Percentiles rank a stretch among this genome's conserved stretches.
Conservation (phyloP, 2,329 filamentous ascomycete species). For the Fusarium sp. region DNA sequence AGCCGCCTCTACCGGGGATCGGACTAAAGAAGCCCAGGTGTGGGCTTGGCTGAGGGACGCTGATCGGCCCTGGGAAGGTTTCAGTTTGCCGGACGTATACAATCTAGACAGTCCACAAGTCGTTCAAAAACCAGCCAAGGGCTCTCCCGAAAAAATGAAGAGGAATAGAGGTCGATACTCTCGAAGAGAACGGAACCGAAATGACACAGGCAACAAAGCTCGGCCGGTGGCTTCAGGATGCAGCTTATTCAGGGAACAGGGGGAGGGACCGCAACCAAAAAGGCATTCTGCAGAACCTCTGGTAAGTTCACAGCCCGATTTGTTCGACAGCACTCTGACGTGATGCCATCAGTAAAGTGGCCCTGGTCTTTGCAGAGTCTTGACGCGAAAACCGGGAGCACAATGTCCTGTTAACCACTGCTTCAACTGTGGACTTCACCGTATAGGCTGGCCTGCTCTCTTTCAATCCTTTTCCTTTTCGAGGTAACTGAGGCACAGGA, state of each 20-base stretch:
- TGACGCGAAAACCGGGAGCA: too few species aligned
- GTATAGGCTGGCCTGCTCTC: background rate
- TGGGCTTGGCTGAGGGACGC: slow-evolving; percentile 11
- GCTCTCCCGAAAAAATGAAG: background rate
- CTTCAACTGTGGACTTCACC: background rate
- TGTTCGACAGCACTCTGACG: background rate
- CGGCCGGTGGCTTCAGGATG: background rate
- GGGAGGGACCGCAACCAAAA: background rate
- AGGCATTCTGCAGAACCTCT: background rate
- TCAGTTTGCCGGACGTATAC: background rate
- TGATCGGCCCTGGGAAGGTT: slow-evolving; percentile 27
- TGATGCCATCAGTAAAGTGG: background rate
- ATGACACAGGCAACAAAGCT: background rate
- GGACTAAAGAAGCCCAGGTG: background rate
- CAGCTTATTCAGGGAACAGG: background rate
- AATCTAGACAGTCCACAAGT: background rate
- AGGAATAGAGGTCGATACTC: background rate
- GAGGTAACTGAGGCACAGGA: background rate
- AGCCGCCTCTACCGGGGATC: too few species aligned
- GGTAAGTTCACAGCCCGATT: background rate
- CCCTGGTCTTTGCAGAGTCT: background rate
- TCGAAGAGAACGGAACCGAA: background rate
- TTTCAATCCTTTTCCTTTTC: background rate
- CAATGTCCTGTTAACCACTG: background rate
- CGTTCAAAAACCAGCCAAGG: background rate